phyloP scores from a whole-genome alignment of 1,139 yeast genomes.

The Candida tetrigidarum region DNA sequence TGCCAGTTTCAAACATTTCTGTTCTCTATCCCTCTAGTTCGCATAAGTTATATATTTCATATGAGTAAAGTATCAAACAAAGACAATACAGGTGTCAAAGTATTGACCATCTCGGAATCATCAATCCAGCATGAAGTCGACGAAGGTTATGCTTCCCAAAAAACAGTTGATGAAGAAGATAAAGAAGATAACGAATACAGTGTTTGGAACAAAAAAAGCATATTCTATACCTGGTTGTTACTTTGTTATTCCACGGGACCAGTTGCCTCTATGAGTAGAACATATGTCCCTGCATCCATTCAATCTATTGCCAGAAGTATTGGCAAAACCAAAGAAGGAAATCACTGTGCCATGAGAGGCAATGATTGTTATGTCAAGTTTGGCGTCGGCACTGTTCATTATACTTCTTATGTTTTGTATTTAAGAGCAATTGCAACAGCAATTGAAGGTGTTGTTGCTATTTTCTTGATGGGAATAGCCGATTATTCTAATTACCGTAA shows the following conservation, averaged over 20 bases:
- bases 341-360: constrained; percentile 31
- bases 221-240: constrained; percentile 35
- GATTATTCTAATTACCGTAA: constrained; percentile 47
- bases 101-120: neutral
- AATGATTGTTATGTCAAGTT: constrained; percentile 44
- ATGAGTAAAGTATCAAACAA: neutral
- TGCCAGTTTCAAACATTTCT: neutral
- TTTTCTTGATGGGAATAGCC: constrained; percentile 47
- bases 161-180: neutral
- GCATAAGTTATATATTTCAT: neutral
- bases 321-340: constrained; percentile 33
- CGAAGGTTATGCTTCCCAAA: neutral
- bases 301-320: constrained; percentile 42
- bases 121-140: neutral
- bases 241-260: constrained; percentile 43
- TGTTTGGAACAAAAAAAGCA: constrained; percentile 22
- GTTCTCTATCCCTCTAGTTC: too few species aligned
- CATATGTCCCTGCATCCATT: constrained; percentile 47
- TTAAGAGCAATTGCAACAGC: constrained; percentile 44
- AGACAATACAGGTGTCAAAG: neutral
- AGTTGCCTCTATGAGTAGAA: constrained; percentile 42
- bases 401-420: constrained; percentile 42
- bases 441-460: constrained; percentile 41
- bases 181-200: constrained; percentile 1
- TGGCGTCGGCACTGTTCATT: constrained; percentile 40